These are phyloP conservation scores for Aspergillus persii DNA, from an alignment of 2,329 filamentous ascomycete species.

Conservation along the genomic window DNA sequence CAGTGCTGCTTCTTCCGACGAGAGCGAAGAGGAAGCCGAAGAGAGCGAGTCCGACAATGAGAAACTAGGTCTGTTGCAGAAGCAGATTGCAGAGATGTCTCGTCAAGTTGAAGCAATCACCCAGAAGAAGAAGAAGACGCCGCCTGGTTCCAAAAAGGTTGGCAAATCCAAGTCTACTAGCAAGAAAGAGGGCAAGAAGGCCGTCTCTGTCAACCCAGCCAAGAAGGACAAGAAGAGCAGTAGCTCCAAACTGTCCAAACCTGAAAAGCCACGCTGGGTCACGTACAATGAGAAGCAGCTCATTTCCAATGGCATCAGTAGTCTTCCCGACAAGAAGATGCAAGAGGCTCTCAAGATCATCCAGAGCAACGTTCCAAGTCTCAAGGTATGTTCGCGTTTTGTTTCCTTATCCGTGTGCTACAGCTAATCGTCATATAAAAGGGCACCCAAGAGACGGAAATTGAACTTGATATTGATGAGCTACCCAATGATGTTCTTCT, in stretches of 20 bases:
- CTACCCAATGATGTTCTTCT: constrained; percentile 48
- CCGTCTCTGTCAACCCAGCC: constrained; percentile 43
- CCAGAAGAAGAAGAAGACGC: constrained; percentile 60
- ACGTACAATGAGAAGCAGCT: constrained; percentile 82
- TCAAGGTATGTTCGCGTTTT: constrained; percentile 53
- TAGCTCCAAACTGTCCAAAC: constrained; percentile 37
- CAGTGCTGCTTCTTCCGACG: constrained; percentile 66
- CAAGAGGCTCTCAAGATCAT: constrained; percentile 84
- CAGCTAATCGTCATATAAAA: constrained; percentile 17
- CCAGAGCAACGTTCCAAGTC: constrained; percentile 73
- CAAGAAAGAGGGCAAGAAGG: constrained; percentile 41
- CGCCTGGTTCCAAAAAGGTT: constrained; percentile 53
- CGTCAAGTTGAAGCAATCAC: constrained; percentile 59
- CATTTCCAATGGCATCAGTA: constrained; percentile 81
- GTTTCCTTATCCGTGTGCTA: background rate
- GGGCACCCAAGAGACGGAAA: constrained; percentile 47
- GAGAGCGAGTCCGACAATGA: constrained; percentile 63
- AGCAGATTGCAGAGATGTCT: constrained; percentile 72
- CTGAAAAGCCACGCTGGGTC: constrained; percentile 62
- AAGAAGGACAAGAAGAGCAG: constrained; percentile 56
- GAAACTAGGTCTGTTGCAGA: constrained; percentile 64
- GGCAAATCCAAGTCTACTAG: constrained; percentile 22
- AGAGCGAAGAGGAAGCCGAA: constrained; percentile 70
- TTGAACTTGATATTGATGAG: constrained; percentile 50
- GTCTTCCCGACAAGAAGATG: constrained; percentile 74